Evolutionary conservation across 495 filamentous ascomycete species (phyloP).

Genomic region (Aspergillus saccharolyticus): DNA sequence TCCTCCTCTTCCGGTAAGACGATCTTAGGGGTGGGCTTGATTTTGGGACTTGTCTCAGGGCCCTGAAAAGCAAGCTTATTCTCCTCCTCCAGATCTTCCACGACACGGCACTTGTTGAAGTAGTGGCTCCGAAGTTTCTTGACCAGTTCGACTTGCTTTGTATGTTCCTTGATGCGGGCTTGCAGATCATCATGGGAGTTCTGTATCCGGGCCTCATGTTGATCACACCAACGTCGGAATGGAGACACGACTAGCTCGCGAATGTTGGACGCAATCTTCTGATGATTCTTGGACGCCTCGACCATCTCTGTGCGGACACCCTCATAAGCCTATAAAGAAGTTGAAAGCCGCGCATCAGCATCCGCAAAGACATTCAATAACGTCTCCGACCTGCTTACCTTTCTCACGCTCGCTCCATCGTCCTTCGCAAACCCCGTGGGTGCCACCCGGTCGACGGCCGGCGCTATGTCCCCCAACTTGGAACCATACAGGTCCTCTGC

Average conservation of each 20-base stretch:
- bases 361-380: neutral
- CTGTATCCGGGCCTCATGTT: constrained; percentile 84
- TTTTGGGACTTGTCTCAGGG: constrained; percentile 55
- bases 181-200: constrained; percentile 93
- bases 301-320: constrained; percentile 93
- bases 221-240: constrained; percentile 91
- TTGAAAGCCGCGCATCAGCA: neutral
- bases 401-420: constrained; percentile 92
- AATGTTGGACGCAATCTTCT: constrained; percentile 92
- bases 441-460: constrained; percentile 71
- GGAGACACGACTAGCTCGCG: constrained; percentile 90
- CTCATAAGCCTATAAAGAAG: constrained; percentile 72
- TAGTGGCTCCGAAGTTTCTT: constrained; percentile 92
- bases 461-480: constrained; percentile 75
- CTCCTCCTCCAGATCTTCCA: constrained; percentile 97
- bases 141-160: constrained; percentile 83
- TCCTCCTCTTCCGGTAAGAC: constrained; percentile 54
- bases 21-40: constrained; percentile 52
- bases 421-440: constrained; percentile 81
- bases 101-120: constrained; percentile 95
- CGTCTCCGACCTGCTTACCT: constrained; percentile 51
- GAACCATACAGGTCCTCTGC: constrained; percentile 87
- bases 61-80: constrained; percentile 96
- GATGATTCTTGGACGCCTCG: constrained; percentile 82
- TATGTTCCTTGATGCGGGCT: constrained; percentile 79